Conservation (phyloP, 257 asterid species). For the Leonotis leonurus region DNA sequence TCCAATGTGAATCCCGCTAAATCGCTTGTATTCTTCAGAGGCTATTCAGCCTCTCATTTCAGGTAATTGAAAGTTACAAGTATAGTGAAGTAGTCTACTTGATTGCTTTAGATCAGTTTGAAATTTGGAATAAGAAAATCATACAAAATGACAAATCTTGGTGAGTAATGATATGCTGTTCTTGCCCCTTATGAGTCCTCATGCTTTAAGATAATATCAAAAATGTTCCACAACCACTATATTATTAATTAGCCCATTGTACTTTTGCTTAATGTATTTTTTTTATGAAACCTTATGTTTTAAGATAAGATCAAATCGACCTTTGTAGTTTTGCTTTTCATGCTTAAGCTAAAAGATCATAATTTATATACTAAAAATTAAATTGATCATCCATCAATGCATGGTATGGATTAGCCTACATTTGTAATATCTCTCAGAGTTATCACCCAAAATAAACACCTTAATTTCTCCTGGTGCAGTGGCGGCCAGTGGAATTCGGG, state of each 20-base stretch:
- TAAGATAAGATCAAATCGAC: background rate
- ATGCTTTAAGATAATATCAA: slow-evolving; percentile 1
- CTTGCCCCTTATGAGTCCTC: background rate
- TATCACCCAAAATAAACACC: background rate
- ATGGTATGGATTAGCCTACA: background rate
- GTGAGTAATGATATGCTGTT: background rate
- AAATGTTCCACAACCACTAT: background rate
- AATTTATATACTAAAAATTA: too few relatives aligned
- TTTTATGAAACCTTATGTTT: background rate
- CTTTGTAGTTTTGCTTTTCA: too few relatives aligned
- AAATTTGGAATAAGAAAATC: background rate
- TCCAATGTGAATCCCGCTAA: slow-evolving; percentile 42
- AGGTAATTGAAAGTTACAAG: slow-evolving; percentile 28
- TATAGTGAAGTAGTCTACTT: background rate
- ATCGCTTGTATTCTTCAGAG: slow-evolving; percentile 61
- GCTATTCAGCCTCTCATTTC: slow-evolving; percentile 70
- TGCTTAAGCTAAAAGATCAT: too few relatives aligned
- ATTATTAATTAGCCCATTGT: background rate
- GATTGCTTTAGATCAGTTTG: background rate
- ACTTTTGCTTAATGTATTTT: background rate
- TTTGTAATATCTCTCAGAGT: background rate
- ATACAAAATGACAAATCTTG: background rate
- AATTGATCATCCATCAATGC: background rate
- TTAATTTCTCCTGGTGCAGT: slow-evolving; percentile 24
- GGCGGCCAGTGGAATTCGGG: slow-evolving; percentile 89